Evolutionary conservation across 345 rosid genomes (phyloP).

Genomic region (Anastatica hierochuntica): DNA sequence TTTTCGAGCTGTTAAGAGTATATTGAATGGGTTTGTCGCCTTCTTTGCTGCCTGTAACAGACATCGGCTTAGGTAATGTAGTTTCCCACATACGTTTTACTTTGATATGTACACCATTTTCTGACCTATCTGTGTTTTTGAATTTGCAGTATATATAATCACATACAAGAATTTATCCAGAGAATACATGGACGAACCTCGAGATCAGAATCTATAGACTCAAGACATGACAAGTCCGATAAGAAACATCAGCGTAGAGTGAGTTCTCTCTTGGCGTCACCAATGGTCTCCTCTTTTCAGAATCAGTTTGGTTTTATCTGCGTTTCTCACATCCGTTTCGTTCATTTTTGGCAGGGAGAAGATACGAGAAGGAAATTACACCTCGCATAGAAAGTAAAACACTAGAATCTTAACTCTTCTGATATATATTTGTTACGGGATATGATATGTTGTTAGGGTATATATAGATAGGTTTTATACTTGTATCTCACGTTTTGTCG

Average conservation of each 20-base stretch:
- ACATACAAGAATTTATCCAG: slow-evolving; percentile 32
- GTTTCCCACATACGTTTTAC: background rate
- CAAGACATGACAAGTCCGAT: slow-evolving; percentile 12
- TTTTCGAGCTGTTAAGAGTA: slow-evolving; percentile 84
- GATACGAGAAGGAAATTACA: slow-evolving; percentile 25
- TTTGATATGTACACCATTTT: background rate
- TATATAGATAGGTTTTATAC: slow-evolving; percentile 4
- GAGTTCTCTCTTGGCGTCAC: slow-evolving; percentile 15
- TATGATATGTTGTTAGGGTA: too few relatives aligned
- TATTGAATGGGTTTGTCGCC: slow-evolving; percentile 79
- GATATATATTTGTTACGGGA: background rate
- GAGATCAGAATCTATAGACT: slow-evolving; percentile 21
- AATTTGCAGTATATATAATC: slow-evolving; percentile 42
- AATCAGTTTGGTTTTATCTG: background rate
- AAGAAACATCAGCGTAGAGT: slow-evolving; percentile 22
- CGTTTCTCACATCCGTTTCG: slow-evolving; percentile 4
- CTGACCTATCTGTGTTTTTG: background rate
- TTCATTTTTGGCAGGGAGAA: slow-evolving; percentile 9
- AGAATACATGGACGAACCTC: slow-evolving; percentile 21
- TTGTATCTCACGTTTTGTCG: background rate
- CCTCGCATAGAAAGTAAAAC: slow-evolving; percentile 18
- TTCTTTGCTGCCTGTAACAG: slow-evolving; percentile 89
- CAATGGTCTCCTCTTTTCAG: too few relatives aligned
- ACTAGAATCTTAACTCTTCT: background rate
- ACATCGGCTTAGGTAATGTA: slow-evolving; percentile 84